Evolutionary conservation across 148 eudicot species (phyloP), one percentile per base, ranked within the genome.

Genomic region (Camellia lanceoleosa): DNA sequence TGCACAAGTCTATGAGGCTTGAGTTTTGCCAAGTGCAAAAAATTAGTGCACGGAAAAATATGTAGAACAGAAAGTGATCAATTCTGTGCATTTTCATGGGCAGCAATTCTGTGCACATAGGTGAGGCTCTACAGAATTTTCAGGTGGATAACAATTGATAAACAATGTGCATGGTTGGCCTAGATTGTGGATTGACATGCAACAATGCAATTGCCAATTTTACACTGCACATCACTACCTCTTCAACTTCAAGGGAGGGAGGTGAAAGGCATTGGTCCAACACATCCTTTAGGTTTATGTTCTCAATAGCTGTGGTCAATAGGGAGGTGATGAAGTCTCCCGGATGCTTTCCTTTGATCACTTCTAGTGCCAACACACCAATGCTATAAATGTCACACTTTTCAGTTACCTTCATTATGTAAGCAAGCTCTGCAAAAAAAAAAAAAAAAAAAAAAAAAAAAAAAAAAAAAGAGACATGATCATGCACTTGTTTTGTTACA

Each of bases 381-480:
- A 87, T 84, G 80, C 89, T 87, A 74, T 84, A 87, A 14, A 87
- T 85, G 74, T 87, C 89, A 41, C 87, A 84, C 42, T 84, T 84
- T 51, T 68, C 67, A 42, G 84, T 87, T 64, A 83, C 75, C 55
- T 82, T 80, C 84, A 82, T 82, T 11, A 80, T 87, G 71, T 82
- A 84, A 5, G 89, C 87, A 4, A 87, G 79, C 79, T 87, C 87
- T 85, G 84, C 80, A 62, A 75, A n/a, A 51, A 23, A 79, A 23
- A 23, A 23, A 23, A 23, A 23, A 75, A n/a, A 51, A 30, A 30
- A 19, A 64, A 7, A 10, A n/a, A n/a, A 62, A 75, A n/a, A 51
- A 23, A 79, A 23, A 51, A 30, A 30, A 19, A 64, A 7, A 10
- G 42, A 42, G 11, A 61, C 9, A 16, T 23, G 42, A 64, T 64